Percentiles rank a stretch among this genome's conserved stretches.
phyloP scores from a whole-genome alignment of 352 stramenopile genomes.

The Pythium scleroteichum region DNA sequence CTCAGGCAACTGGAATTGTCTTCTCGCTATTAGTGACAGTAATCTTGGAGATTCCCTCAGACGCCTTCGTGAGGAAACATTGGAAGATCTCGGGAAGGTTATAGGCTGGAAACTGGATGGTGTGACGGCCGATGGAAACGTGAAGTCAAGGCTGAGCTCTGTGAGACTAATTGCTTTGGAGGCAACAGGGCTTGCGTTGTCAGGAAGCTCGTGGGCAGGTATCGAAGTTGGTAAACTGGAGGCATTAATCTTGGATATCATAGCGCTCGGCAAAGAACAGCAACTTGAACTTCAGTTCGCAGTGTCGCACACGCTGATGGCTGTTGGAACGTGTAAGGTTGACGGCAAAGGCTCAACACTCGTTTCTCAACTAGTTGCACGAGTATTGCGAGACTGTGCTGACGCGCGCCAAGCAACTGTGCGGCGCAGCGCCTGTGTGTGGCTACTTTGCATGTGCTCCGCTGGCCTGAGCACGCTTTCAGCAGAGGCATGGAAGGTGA shows the following conservation, averaged over 20 bases:
- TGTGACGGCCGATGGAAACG: conserved; percentile 19
- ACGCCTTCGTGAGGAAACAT: conserved; percentile 2
- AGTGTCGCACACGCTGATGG: conserved; percentile 52
- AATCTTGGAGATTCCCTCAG: not conserved
- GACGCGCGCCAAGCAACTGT: conserved; percentile 42
- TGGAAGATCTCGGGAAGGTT: conserved; percentile 18
- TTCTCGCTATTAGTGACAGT: not conserved
- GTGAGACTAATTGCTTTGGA: conserved; percentile 18
- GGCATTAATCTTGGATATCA: conserved; percentile 28
- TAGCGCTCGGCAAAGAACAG: conserved; percentile 27
- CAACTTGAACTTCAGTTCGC: conserved; percentile 55
- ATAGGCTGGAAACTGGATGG: conserved; percentile 24
- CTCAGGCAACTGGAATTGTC: conserved; percentile 19
- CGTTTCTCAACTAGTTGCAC: conserved; percentile 37
- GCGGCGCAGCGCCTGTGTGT: conserved; percentile 59
- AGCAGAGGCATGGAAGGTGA: conserved; percentile 33
- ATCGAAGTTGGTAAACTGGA: conserved; percentile 24
- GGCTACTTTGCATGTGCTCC: conserved; percentile 70
- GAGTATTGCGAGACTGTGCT: conserved; percentile 38
- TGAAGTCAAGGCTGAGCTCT: conserved; percentile 21
- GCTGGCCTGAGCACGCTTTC: conserved; percentile 29
- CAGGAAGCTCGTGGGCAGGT: conserved; percentile 3
- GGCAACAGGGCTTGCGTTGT: conserved; percentile 1
- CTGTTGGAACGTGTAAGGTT: conserved; percentile 40
- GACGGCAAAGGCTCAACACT: not conserved